Conservation (phyloP, 805 yeast genomes). For the Teunomyces lycoperdinae region DNA sequence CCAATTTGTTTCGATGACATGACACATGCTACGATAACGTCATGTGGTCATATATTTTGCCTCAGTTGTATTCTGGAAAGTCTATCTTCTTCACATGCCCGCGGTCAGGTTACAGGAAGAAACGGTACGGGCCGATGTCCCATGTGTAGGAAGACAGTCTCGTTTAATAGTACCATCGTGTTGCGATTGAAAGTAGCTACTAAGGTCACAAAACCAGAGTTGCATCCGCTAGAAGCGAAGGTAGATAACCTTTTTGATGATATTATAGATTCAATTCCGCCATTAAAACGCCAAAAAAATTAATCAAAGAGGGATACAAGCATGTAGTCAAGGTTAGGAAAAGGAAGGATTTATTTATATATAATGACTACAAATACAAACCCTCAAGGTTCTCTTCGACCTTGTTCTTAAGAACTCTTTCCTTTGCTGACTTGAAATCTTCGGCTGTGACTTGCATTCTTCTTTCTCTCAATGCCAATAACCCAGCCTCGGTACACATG, state of each 20-base stretch:
- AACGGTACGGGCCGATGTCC: conserved; percentile 44
- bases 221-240: conserved; percentile 8
- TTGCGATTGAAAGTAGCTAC: conserved; percentile 15
- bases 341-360: not conserved
- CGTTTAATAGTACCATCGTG: conserved; percentile 34
- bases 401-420: conserved; percentile 92
- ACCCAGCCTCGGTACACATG: conserved; percentile 95
- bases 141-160: conserved; percentile 37
- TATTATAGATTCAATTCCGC: not conserved
- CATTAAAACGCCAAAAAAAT: not conserved
- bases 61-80: conserved; percentile 42
- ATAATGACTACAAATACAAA: conserved; percentile 60
- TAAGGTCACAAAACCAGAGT: conserved; percentile 11
- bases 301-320: not conserved
- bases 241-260: not conserved
- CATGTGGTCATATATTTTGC: conserved; percentile 45
- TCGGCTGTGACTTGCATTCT: conserved; percentile 96
- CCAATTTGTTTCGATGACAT: conserved; percentile 45
- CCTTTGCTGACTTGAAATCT: conserved; percentile 91
- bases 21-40: conserved; percentile 37
- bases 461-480: conserved; percentile 92
- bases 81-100: conserved; percentile 37
- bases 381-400: conserved; percentile 96
- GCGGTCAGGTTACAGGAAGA: conserved; percentile 39
- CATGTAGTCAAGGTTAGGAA: not conserved